Base-by-base conservation (phyloP, 306 rosid species). In the Hippophae rhamnoides region DNA sequence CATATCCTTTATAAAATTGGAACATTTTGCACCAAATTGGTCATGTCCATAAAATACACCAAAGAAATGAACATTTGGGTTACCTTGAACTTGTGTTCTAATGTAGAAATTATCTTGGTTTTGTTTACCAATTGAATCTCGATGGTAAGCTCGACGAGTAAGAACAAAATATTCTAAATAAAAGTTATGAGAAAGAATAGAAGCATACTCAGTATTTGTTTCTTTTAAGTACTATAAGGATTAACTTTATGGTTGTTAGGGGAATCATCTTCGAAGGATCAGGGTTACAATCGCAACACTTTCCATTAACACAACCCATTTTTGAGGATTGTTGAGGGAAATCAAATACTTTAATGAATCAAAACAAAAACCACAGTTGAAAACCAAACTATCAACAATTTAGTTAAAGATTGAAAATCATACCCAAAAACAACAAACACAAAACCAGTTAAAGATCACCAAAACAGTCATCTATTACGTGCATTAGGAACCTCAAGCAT, bases 21-120 rank as follows among this genome's bases (percentile, higher is more conserved):
- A 78, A 74, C 99, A 93, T 59, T 69, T 75, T 7, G 79, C 54
- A 31, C 99, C 99, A 50, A 69, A 84, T 75, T 78, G 81, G 41
- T 97, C 99, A 31, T 93, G 99, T 49, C 99, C 99, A 71, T 93
- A 96, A 70, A 65, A 93, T 38, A 93, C 97, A 68, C 96, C 97
- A 66, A 93, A 88, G 81, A 93, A 88, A 74, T 93, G 99, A 52
- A 67, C 38, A 76, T 62, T 82, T 9, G 84, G 88, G 61, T 88
- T 77, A 70, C 94, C 96, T 85, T 75, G 88, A 62, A 93, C 65
- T 49, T 82, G 81, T 13, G 85, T 88, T 71, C 65, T 86, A 52
- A 93, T 64, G 74, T 90, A 78, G 72, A 69, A 82, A 65, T 86
- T 73, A 54, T 93, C 99, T 54, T 93, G 99, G 74, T 93, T 93